Conservation (phyloP, 768 basidiomycete species). For the Polyporus arcularius region DNA sequence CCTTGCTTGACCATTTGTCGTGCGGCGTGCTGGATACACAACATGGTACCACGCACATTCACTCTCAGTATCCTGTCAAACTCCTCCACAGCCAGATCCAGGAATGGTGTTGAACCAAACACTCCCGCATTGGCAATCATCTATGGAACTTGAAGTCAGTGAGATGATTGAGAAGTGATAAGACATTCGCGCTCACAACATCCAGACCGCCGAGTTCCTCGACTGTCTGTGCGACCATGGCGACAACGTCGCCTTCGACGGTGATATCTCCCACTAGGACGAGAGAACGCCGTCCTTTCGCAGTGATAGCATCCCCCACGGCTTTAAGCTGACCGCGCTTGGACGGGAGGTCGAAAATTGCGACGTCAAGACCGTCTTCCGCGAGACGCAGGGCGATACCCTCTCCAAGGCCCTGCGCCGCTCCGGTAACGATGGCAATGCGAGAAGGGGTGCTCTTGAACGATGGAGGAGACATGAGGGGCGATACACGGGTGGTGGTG, state of each 20-base stretch:
- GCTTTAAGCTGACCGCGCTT: constrained; percentile 16
- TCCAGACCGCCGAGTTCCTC: constrained; percentile 44
- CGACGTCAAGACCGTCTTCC: constrained; percentile 27
- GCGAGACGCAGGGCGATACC: constrained; percentile 31
- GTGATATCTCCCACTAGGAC: constrained; percentile 41
- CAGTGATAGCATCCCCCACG: constrained; percentile 20
- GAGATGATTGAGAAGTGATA: not conserved
- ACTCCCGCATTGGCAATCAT: constrained; percentile 33
- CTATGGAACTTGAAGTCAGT: constrained; percentile 5
- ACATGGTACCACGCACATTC: constrained; percentile 42
- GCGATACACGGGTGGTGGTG: too few species aligned
- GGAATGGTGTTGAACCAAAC: constrained; percentile 6
- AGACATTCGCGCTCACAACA: constrained; percentile 38
- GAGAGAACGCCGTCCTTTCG: constrained; percentile 26
- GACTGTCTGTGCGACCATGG: constrained; percentile 35
- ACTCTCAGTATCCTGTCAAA: constrained; percentile 36
- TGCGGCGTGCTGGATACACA: constrained; percentile 46
- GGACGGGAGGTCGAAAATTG: constrained; percentile 17
- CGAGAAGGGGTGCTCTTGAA: not conserved
- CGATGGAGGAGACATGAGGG: too few species aligned
- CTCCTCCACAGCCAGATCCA: constrained; percentile 28
- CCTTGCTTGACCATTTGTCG: constrained; percentile 47
- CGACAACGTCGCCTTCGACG: constrained; percentile 42
- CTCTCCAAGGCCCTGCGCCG: constrained; percentile 34
- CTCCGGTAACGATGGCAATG: constrained; percentile 44